phyloP scores from a whole-genome alignment of 257 asterid species.

The Jacaranda mimosifolia region DNA sequence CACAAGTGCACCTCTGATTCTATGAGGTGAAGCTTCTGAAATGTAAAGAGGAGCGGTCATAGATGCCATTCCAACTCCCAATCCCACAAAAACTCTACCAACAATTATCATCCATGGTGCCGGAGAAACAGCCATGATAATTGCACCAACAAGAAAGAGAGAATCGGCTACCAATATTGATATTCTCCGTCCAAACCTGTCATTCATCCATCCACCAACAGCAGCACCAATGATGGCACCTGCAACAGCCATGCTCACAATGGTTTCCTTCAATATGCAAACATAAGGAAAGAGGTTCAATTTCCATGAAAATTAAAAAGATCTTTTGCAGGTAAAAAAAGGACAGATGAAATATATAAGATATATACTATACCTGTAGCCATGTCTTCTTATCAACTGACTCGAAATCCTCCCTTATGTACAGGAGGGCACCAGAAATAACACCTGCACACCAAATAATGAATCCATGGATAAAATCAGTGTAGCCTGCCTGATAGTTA shows the following conservation, averaged over 20 bases:
- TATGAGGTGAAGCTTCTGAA: slow-evolving; percentile 76
- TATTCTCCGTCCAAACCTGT: slow-evolving; percentile 55
- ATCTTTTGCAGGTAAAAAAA: background rate
- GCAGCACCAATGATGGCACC: slow-evolving; percentile 78
- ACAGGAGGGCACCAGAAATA: slow-evolving; percentile 55
- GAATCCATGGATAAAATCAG: too few relatives aligned
- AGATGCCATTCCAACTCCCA: slow-evolving; percentile 84
- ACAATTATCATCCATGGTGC: slow-evolving; percentile 55
- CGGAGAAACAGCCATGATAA: slow-evolving; percentile 62
- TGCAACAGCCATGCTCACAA: slow-evolving; percentile 73
- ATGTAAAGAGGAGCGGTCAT: slow-evolving; percentile 79
- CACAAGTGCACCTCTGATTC: slow-evolving; percentile 78
- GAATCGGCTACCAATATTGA: slow-evolving; percentile 63
- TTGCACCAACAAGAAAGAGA: slow-evolving; percentile 58
- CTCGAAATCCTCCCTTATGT: slow-evolving; percentile 49
- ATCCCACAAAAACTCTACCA: slow-evolving; percentile 65
- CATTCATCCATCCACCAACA: slow-evolving; percentile 68
- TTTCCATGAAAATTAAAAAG: background rate
- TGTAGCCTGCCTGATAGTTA: too few relatives aligned
- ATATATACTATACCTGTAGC: slow-evolving; percentile 48
- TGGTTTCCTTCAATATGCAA: slow-evolving; percentile 52
- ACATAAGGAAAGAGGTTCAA: too few relatives aligned
- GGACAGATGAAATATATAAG: background rate
- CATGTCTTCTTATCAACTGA: slow-evolving; percentile 47
- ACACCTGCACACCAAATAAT: slow-evolving; percentile 36